These are phyloP conservation scores for Rosa persica DNA, from an alignment of 306 rosid genomes.

Conservation along the genomic window DNA sequence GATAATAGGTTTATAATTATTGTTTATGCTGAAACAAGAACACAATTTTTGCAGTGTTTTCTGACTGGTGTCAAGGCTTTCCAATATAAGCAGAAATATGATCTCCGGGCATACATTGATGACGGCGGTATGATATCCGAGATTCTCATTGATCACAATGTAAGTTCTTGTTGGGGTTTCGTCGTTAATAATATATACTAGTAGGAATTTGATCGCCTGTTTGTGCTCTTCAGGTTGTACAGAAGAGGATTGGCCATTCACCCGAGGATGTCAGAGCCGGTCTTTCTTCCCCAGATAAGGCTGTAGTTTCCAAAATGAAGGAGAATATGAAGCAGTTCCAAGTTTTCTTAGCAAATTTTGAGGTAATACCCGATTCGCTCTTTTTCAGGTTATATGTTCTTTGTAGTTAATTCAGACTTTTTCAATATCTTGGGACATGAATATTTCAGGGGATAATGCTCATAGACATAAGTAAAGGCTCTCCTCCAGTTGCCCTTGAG, in stretches of 20 bases:
- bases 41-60: constrained; percentile 61
- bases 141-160: constrained; percentile 68
- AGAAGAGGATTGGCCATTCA: constrained; percentile 68
- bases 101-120: constrained; percentile 77
- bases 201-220: constrained; percentile 9
- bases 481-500: constrained; percentile 66
- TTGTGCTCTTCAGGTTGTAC: constrained; percentile 61
- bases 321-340: constrained; percentile 66
- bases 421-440: constrained; percentile 9
- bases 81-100: constrained; percentile 65
- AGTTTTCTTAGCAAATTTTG: constrained; percentile 65
- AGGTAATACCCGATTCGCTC: constrained; percentile 43
- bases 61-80: constrained; percentile 90
- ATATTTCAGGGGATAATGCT: constrained; percentile 69
- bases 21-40: constrained; percentile 21
- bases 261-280: constrained; percentile 71
- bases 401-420: not conserved
- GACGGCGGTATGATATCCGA: constrained; percentile 92
- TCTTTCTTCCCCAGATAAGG: constrained; percentile 59
- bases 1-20: not conserved
- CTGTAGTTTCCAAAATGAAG: constrained; percentile 51
- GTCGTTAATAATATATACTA: constrained; percentile 17
- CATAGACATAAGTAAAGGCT: constrained; percentile 53
- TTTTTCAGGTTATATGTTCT: not conserved
- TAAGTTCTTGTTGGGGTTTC: constrained; percentile 42